phyloP scores from a whole-genome alignment of 805 yeast species.

The Saccharomycopsis sp. region DNA sequence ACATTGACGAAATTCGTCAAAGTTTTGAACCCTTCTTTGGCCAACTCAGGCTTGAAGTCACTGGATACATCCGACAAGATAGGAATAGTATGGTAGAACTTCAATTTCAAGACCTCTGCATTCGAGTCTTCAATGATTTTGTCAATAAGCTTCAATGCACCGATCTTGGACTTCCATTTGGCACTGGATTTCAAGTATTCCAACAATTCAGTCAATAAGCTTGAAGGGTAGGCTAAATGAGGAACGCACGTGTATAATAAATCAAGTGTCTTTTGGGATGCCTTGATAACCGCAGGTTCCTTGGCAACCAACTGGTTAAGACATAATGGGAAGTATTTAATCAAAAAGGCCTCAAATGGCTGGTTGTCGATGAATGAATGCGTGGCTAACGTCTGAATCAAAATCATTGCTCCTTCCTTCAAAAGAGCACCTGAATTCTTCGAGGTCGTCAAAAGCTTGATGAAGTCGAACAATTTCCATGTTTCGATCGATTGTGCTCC shows the following conservation, averaged over 20 bases:
- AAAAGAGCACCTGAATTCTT: slow-evolving; percentile 60
- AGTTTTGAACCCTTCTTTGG: slow-evolving; percentile 72
- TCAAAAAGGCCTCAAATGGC: slow-evolving; percentile 70
- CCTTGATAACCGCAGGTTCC: slow-evolving; percentile 77
- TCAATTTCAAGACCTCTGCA: slow-evolving; percentile 75
- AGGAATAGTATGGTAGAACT: slow-evolving; percentile 76
- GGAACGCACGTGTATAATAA: slow-evolving; percentile 65
- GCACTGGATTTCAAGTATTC: slow-evolving; percentile 71
- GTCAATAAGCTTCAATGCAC: slow-evolving; percentile 69
- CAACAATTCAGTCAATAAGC: slow-evolving; percentile 55
- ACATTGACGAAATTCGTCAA: slow-evolving; percentile 68
- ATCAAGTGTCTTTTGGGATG: slow-evolving; percentile 77
- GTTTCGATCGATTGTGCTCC: slow-evolving; percentile 47
- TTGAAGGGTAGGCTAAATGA: slow-evolving; percentile 69
- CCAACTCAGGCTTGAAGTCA: slow-evolving; percentile 94
- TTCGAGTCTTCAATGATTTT: slow-evolving; percentile 73
- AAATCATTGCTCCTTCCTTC: slow-evolving; percentile 69
- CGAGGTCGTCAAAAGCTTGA: slow-evolving; percentile 61
- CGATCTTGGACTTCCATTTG: slow-evolving; percentile 87
- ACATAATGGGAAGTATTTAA: slow-evolving; percentile 55
- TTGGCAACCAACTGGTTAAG: slow-evolving; percentile 78
- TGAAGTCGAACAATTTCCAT: slow-evolving; percentile 59
- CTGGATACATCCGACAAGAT: slow-evolving; percentile 83
- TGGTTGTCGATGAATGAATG: slow-evolving; percentile 53
- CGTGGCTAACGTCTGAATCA: slow-evolving; percentile 41